Conservation (phyloP, 2,329 filamentous ascomycete species). For the Coniochaeta sp. region DNA sequence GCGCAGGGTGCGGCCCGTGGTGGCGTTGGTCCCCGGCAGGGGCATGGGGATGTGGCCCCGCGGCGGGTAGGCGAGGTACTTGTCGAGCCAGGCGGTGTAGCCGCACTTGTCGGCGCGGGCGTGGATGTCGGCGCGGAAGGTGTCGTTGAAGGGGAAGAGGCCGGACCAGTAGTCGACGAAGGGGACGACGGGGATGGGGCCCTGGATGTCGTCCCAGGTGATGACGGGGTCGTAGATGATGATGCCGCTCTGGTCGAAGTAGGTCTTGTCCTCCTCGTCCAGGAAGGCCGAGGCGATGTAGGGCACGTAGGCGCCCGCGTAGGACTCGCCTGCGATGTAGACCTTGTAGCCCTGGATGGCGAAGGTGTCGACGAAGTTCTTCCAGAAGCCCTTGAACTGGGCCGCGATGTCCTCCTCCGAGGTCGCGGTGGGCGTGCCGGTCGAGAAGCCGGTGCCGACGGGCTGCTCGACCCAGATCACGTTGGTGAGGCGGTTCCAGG, state of each 20-base stretch:
- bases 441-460: constrained; percentile 60
- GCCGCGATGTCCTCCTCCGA: constrained; percentile 60
- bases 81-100: constrained; percentile 51
- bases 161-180: constrained; percentile 55
- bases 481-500: constrained; percentile 71
- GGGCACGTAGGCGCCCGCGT: constrained; percentile 60
- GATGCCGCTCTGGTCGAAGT: constrained; percentile 62
- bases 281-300: constrained; percentile 70
- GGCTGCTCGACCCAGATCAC: constrained; percentile 71
- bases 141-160: constrained; percentile 58
- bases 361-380: constrained; percentile 69
- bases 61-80: constrained; percentile 63
- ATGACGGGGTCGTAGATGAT: constrained; percentile 68
- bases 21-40: constrained; percentile 33
- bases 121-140: constrained; percentile 44
- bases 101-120: constrained; percentile 52
- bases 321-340: constrained; percentile 68
- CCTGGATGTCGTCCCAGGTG: constrained; percentile 38
- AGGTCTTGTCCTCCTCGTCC: constrained; percentile 53
- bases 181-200: constrained; percentile 41
- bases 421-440: constrained; percentile 55
- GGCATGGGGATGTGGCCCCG: constrained; percentile 47
- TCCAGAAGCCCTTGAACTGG: constrained; percentile 74
- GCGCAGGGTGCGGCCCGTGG: constrained; percentile 22
- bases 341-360: constrained; percentile 59